These are phyloP conservation scores for Sherardia arvensis DNA, from an alignment of 257 asterid genomes.

Conservation along the genomic window DNA sequence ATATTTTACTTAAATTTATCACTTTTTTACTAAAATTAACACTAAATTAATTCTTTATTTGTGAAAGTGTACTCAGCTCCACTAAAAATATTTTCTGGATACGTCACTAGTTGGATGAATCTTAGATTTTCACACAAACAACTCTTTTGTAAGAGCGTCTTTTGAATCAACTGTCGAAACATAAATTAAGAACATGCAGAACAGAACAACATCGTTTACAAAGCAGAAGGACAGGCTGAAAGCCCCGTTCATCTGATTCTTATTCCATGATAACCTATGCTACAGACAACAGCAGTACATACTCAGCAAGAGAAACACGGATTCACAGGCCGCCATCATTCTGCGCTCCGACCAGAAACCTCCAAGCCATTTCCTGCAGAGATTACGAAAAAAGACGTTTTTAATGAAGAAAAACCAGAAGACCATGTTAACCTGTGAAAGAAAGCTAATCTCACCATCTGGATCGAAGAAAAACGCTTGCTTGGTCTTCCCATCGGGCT, in stretches of 20 bases:
- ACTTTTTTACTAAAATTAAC: no score
- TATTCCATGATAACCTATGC: not conserved
- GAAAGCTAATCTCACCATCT: slow-evolving; percentile 48
- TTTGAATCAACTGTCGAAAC: no score
- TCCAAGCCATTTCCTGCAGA: slow-evolving; percentile 86
- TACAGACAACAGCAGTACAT: not conserved
- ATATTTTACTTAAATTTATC: no score
- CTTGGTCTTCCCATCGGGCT: slow-evolving; percentile 62
- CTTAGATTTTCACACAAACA: no score
- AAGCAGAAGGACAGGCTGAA: not conserved
- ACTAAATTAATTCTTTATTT: no score
- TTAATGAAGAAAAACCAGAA: not conserved
- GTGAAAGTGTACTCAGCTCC: no score
- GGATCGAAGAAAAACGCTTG: slow-evolving; percentile 93
- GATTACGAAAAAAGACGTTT: not conserved
- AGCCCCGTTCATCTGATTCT: not conserved
- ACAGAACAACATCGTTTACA: no score
- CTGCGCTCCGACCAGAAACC: slow-evolving; percentile 44
- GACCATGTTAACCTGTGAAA: not conserved
- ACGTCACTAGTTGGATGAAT: no score
- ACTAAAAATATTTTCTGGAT: no score
- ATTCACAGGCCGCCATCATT: slow-evolving; percentile 7
- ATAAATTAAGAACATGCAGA: no score
- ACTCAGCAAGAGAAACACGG: not conserved
- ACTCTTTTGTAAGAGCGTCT: no score